Base-by-base conservation (phyloP, 257 asterid species). In the Przewalskia tangutica region DNA sequence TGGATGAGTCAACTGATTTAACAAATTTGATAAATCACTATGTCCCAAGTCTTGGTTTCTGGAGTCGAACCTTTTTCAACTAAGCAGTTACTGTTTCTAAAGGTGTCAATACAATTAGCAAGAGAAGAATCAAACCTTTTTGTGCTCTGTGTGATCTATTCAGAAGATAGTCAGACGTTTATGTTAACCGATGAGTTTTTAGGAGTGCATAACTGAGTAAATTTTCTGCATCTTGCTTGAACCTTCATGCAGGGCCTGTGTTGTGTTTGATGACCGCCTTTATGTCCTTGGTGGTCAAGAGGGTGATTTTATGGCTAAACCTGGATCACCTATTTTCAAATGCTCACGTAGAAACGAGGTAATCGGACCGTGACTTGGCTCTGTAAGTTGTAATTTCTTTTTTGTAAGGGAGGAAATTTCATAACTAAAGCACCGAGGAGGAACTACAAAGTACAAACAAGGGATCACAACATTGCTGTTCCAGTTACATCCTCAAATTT, bases 301-400 rank as follows among this genome's bases (percentile, higher is more conserved):
- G 87, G 98, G 98, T 64, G 97, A 93, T 88, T 92, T 93, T 89
- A 91, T 93, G 97, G 97, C 98, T 27, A 93, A 95, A 88, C 97
- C 98, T 60, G 98, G 97, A 85, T 91, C 97, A 53, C 98, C 98
- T 62, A 91, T 93, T 82, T 92, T 93, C 84, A 92, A 95, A 88
- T 93, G 97, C 90, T 93, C 98, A 51, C 97, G 97, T 34, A 83
- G 97, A 81, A 89, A 88, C 60, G 98, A 94, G 97, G 98, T 94
- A 88, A 71, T 81, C 32, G 67, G 11, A 55, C 71, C 14, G 54
- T 75, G 80, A 27, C 63, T 75, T 50, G 63, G 63, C 34, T 7
- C 63, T 56, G 63, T 17, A 6, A 56, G 62, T 27, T 4, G 53
- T 66, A 7, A 6, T 7, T 51, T 27, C 42, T 34, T 46, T 73